Evolutionary conservation across 148 eudicot species (phyloP), one percentile per base, ranked within the genome.

Genomic region (Fallopia convolvulus): DNA sequence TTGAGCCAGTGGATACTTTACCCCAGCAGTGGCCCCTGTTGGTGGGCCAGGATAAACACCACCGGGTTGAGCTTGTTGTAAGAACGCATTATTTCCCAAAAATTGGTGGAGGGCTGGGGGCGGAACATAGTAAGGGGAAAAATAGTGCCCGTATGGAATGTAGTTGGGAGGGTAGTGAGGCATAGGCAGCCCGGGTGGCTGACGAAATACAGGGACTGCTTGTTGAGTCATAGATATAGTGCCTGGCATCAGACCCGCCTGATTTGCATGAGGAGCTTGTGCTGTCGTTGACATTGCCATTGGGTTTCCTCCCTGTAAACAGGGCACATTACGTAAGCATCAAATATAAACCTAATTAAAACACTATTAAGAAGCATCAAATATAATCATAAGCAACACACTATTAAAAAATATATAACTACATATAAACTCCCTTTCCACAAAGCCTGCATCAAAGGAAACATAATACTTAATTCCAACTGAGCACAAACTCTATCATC

Each of bases 101-200:
- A 82, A 91, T 60, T 90, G 98, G 79, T 93, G 93, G 70, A 93
- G 77, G 46, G 91, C 83, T 53, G 91, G 91, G 65, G 91, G 88
- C 41, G 94, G 94, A 78, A 84, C 84, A 70, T 87, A 89, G 75
- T 76, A 87, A 13, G 93, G 97, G 74, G 94, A 71, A 77, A 84
- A 81, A 83, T 90, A 93, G 79, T 82, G 98, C 56, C 88, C 89
- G 58, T 90, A 93, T 48, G 92, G 98, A 50, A 88, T 49, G 72
- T 83, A 91, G 75, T 87, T 90, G 70, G 90, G 88, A 44, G 95
- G 90, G 72, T 90, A 93, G 75, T 90, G 98, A 55, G 97, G 87
- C 46, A 93, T 78, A 65, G 88, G 97, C 75, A 93, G 70, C 81
- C 93, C 97, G 76, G 89, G 55, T 76, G 97, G 97, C 70, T 88